Percentiles rank a stretch among this genome's conserved stretches.
These are phyloP conservation scores for Chaetomium cochliodes DNA, from an alignment of 495 filamentous ascomycete species.

Conservation along the genomic window DNA sequence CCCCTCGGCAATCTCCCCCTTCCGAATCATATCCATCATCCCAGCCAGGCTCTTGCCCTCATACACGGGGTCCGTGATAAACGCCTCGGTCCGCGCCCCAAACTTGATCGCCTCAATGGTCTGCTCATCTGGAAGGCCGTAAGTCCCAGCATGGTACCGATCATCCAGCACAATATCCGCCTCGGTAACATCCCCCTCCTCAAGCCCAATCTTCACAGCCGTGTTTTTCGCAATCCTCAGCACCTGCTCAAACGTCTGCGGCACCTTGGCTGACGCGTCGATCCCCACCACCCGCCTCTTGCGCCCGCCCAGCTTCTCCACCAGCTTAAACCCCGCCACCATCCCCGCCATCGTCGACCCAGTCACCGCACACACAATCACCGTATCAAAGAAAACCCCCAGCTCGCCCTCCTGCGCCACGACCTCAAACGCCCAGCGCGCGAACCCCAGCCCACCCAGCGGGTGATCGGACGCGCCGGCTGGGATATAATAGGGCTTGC, in stretches of 20 bases:
- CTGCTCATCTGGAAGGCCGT: slow-evolving; percentile 57
- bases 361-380: slow-evolving; percentile 63
- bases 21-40: slow-evolving; percentile 61
- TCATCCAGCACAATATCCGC: slow-evolving; percentile 59
- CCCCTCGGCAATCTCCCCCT: slow-evolving; percentile 51
- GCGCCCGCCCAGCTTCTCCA: slow-evolving; percentile 41
- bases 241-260: slow-evolving; percentile 56
- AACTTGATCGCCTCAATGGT: slow-evolving; percentile 63
- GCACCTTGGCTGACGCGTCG: slow-evolving; percentile 58
- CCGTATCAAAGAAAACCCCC: slow-evolving; percentile 58
- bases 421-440: slow-evolving; percentile 63
- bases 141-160: slow-evolving; percentile 59
- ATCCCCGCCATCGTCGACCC: slow-evolving; percentile 63
- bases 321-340: slow-evolving; percentile 61
- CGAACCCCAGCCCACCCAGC: slow-evolving; percentile 64
- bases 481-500: slow-evolving; percentile 63
- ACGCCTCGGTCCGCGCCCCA: slow-evolving; percentile 59
- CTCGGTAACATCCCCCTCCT: slow-evolving; percentile 53
- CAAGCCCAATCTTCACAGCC: slow-evolving; percentile 55
- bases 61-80: slow-evolving; percentile 68
- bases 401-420: slow-evolving; percentile 55
- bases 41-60: slow-evolving; percentile 66
- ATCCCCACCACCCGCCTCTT: slow-evolving; percentile 58
- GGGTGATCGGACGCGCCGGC: slow-evolving; percentile 65
- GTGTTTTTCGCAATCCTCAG: slow-evolving; percentile 60